phyloP scores from a whole-genome alignment of 2,329 filamentous ascomycete species.

The Simplicillium sp. region DNA sequence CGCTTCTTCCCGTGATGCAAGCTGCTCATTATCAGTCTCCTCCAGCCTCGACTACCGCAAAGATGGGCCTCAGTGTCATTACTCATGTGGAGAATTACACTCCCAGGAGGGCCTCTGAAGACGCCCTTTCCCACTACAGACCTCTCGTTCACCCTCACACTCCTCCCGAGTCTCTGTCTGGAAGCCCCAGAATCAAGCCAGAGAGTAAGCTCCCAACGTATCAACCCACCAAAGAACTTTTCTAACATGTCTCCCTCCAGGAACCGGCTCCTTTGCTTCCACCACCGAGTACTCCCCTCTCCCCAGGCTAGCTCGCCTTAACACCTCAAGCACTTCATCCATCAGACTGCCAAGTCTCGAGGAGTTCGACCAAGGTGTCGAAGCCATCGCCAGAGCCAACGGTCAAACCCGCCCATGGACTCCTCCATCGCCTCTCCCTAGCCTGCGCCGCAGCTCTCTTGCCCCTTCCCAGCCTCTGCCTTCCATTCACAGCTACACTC shows the following conservation, averaged over 20 bases:
- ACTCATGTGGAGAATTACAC: constrained; percentile 10
- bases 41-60: constrained; percentile 6
- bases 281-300: constrained; percentile 14
- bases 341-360: constrained; percentile 24
- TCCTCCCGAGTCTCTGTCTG: constrained; percentile 21
- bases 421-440: constrained; percentile 17
- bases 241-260: constrained; percentile 9
- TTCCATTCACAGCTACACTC: constrained; percentile 11
- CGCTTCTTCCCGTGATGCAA: constrained; percentile 3
- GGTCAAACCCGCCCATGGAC: constrained; percentile 17
- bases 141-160: constrained; percentile 15
- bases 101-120: constrained; percentile 12
- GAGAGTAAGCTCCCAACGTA: constrained; percentile 15
- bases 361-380: constrained; percentile 28
- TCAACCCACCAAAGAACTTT: background rate
- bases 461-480: constrained; percentile 15
- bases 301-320: constrained; percentile 11
- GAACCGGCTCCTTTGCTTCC: constrained; percentile 11
- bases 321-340: constrained; percentile 8
- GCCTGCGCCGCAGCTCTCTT: constrained; percentile 12
- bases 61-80: constrained; percentile 12
- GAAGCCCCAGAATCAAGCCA: constrained; percentile 22
- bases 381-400: constrained; percentile 21
- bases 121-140: constrained; percentile 10
- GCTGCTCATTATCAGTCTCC: constrained; percentile 8